A percentile compares a stretch with the other conserved stretches of the same genome.
These are phyloP conservation scores for Sporothrix protearum DNA, from an alignment of 2,329 filamentous ascomycete species.

Conservation along the genomic window DNA sequence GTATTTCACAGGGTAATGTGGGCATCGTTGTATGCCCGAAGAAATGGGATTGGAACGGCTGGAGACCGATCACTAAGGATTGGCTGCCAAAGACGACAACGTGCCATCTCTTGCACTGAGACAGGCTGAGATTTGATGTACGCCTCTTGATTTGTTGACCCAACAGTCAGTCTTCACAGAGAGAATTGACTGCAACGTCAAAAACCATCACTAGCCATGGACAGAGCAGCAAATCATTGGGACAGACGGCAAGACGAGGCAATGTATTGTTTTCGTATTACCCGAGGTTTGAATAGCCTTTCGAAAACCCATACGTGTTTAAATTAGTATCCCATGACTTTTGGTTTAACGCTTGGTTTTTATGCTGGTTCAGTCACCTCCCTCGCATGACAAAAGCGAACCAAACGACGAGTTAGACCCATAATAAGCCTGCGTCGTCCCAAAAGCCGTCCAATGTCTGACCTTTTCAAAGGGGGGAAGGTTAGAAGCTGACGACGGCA, in stretches of 20 bases:
- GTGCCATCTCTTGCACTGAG: not conserved
- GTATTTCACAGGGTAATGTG: too few relatives aligned
- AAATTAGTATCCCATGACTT: not conserved
- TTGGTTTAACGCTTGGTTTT: not conserved
- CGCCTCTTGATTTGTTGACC: constrained; percentile 6
- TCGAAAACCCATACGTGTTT: too few relatives aligned
- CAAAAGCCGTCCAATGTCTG: not conserved
- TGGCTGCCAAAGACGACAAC: not conserved
- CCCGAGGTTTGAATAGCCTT: not conserved
- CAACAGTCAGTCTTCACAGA: not conserved
- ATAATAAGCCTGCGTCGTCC: not conserved
- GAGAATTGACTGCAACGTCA: not conserved
- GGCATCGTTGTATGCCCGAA: not conserved
- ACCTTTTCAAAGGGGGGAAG: not conserved
- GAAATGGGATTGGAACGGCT: not conserved
- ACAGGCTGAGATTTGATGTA: not conserved
- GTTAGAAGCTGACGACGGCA: not conserved
- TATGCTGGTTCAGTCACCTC: not conserved
- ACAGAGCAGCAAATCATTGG: not conserved
- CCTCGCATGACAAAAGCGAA: not conserved
- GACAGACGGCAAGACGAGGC: not conserved
- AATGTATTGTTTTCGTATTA: not conserved
- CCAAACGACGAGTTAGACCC: not conserved
- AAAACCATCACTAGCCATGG: not conserved
- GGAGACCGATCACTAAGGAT: not conserved